Evolutionary conservation across 2,329 filamentous ascomycete genomes (phyloP), one percentile per base, ranked within the genome.

Genomic region (Fusarium miscanthi): DNA sequence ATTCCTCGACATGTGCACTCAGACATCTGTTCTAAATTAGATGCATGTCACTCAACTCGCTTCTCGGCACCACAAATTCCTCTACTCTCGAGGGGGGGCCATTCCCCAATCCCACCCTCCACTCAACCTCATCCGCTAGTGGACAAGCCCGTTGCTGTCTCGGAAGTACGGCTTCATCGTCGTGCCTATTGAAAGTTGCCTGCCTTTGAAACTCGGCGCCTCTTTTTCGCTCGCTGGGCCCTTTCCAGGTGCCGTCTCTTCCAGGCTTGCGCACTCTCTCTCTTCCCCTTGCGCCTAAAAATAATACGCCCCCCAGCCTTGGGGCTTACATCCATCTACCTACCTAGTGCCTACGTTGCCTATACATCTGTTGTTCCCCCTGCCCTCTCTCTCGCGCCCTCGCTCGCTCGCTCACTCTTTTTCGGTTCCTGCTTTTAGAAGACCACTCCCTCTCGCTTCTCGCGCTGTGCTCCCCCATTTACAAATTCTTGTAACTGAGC

Each of bases 111-210:
- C 46, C 65, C 21, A 63, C 68, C 60, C 66, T 64, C 57, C 61
- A 56, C 51, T 57, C 54, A 59, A 52, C 37, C 53, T 59, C 54
- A 66, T 38, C 68, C 67, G 37, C 66, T 73, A 73, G 70, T 70
- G 70, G 66, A 58, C 51, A 70, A 67, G 61, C 63, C 41, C 43
- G 31, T 62, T 70, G 41, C 69, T 76, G 75, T 77, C 74, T 77
- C 75, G 75, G 75, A 77, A 77, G 73, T 75, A 67, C 75, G 75
- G 75, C 75, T 76, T 74, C 74, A 61, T 59, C 57, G 54, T 51
- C 48, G 53, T 66, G 43, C 57, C 49, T 64, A 69, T 69, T 51
- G 64, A 66, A 63, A 45, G 37, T 23, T 23, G 45, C 48, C 46
- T 33, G 46, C 46, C 48, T 51, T 57, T 64, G 31, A 62, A 65